A percentile compares a stretch with the other conserved stretches of the same genome.
These are phyloP conservation scores for Coffea humblotiana DNA, from an alignment of 305 asterid species.

Conservation along the genomic window DNA sequence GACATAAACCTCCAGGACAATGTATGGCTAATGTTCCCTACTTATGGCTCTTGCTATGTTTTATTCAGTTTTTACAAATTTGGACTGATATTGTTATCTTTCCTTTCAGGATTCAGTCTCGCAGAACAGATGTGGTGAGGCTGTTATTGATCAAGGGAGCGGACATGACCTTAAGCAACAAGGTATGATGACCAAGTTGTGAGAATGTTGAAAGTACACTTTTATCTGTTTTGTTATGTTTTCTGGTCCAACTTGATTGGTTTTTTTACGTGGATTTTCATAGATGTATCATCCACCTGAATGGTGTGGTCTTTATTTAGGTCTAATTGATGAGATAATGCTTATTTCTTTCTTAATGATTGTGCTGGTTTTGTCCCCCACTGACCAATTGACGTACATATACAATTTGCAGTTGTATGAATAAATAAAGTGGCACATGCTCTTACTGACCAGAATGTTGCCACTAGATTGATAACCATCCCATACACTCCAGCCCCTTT, in stretches of 20 bases:
- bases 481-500: background rate
- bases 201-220: background rate
- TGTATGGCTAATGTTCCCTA: constrained; percentile 39
- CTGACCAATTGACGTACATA: background rate
- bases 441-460: background rate
- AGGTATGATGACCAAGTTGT: constrained; percentile 33
- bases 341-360: background rate
- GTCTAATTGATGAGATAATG: background rate
- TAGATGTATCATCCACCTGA: background rate
- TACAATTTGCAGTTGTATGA: background rate
- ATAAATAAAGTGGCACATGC: background rate
- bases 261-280: background rate
- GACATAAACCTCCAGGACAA: constrained; percentile 74
- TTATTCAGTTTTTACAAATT: constrained; percentile 12
- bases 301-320: background rate
- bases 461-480: background rate
- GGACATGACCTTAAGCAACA: constrained; percentile 60
- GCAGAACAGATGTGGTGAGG: constrained; percentile 72
- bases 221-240: background rate
- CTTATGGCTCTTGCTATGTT: constrained; percentile 7
- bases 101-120: constrained; percentile 73
- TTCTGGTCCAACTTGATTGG: background rate
- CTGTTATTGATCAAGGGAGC: constrained; percentile 90
- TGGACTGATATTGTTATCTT: constrained; percentile 7
- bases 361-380: background rate